Base-by-base conservation (phyloP, 1,139 yeast species). In the Geotrichum macrosporum region DNA sequence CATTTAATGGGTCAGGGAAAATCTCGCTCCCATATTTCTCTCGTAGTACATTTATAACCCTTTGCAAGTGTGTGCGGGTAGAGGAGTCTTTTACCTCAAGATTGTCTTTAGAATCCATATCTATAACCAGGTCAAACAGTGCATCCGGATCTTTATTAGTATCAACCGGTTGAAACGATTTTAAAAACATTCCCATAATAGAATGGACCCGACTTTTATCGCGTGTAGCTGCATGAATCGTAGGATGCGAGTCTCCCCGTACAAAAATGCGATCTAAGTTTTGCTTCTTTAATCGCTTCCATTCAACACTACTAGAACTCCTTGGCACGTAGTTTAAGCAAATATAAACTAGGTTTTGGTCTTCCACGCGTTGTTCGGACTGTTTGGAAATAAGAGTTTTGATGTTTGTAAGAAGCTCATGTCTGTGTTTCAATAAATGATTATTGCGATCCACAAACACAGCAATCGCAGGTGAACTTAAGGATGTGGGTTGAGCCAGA, bases 221-320 rank as follows among this genome's bases (percentile, higher is more conserved):
- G 52, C 78, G 75, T 1, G 71, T 61, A 0, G 64, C 64, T 3
- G 73, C 74, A 55, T 81, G 81, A 41, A 94, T 84, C 0, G 94
- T 78, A 62, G 88, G 96, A 61, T 92, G 99, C 55, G 86, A 84
- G 60, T 87, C 94, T 1, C 96, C 97, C 56, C 99, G 73, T 1
- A 60, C 59, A 5, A 72, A 49, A 0, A 92, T 82, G 53, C 97
- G 72, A 0, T 70, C 62, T 10, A 69, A 65, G 0, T 96, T 85
- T 0, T 81, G 54, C 9, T 68, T 58, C 38, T 61, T 51, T 1
- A 65, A 52, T 1, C 55, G 4, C 10, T 67, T 58, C 33, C 60
- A 51, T 1, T 65, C 52, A 1, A 53, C 50, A 2, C 57, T 57
- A 19, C n/a, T n/a, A n/a, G n/a, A n/a, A n/a, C n/a, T n/a, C n/a